A percentile compares a stretch with the other conserved stretches of the same genome.
phyloP scores from a whole-genome alignment of 176 grass and related monocot species.

The Oryza brachyantha region DNA sequence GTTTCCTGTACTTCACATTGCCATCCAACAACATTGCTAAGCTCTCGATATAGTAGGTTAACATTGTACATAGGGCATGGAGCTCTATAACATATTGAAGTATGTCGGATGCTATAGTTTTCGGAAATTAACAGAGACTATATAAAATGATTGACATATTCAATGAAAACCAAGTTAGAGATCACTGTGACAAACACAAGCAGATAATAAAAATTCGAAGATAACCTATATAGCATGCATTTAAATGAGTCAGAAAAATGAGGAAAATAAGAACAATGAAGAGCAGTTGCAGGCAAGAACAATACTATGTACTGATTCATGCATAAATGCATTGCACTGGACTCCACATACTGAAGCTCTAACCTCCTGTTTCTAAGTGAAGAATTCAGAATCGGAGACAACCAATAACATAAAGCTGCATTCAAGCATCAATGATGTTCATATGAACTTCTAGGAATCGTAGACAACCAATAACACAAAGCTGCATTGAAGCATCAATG shows the following conservation, averaged over 20 bases:
- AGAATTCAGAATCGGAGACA: background rate
- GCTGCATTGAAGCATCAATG: background rate
- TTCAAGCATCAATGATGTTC: background rate
- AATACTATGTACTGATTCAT: background rate
- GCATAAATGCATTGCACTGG: background rate
- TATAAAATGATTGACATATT: background rate
- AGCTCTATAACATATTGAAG: background rate
- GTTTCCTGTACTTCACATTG: background rate
- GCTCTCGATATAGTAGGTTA: background rate
- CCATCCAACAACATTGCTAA: background rate
- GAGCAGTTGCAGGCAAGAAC: background rate
- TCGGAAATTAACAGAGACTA: background rate
- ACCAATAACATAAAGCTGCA: background rate
- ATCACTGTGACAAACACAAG: background rate
- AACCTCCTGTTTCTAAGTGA: background rate
- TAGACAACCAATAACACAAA: no score
- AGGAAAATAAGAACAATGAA: background rate
- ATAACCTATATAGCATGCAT: background rate
- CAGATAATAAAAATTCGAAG: background rate
- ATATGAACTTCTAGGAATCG: constrained; percentile 19
- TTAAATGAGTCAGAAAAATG: background rate
- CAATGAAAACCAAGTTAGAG: background rate
- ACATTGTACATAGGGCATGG: background rate
- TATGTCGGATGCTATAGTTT: background rate
- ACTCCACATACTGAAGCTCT: background rate